Percentiles rank a stretch among this genome's conserved stretches.
phyloP scores from a whole-genome alignment of 192 early-diverging fungal species.

The Coemansia sp. region DNA sequence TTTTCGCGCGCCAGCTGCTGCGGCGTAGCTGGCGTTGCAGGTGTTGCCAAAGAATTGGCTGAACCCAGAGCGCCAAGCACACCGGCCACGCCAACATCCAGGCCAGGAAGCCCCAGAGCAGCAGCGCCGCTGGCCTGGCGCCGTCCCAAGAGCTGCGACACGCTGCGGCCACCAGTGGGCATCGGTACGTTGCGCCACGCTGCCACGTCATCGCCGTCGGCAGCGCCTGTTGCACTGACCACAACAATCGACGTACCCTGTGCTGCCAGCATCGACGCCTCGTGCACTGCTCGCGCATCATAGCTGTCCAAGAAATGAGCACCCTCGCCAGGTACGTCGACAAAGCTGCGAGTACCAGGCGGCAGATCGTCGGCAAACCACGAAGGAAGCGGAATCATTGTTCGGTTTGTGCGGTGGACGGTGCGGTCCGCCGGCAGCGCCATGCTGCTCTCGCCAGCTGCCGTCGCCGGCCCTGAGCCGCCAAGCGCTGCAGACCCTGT shows the following conservation, averaged over 20 bases:
- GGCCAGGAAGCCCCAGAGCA: background rate
- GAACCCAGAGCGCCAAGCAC: background rate
- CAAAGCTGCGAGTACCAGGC: slow-evolving; percentile 47
- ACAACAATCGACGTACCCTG: background rate
- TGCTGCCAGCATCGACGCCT: slow-evolving; percentile 19
- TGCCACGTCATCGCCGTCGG: background rate
- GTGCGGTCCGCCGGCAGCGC: slow-evolving; percentile 28
- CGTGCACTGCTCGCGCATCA: slow-evolving; percentile 40
- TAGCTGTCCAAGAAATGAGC: slow-evolving; percentile 51
- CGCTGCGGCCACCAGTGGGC: background rate
- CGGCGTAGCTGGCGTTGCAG: slow-evolving; percentile 16
- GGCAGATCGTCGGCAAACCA: slow-evolving; percentile 54
- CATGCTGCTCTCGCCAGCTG: background rate
- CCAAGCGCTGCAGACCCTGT: background rate
- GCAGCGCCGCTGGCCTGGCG: slow-evolving; percentile 13
- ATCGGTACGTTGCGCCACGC: slow-evolving; percentile 3
- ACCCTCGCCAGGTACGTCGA: slow-evolving; percentile 41
- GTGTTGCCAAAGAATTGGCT: slow-evolving; percentile 1
- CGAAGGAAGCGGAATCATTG: slow-evolving; percentile 42
- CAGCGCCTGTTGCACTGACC: background rate
- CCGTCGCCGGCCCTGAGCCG: background rate
- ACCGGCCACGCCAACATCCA: slow-evolving; percentile 6
- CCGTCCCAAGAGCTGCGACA: slow-evolving; percentile 20
- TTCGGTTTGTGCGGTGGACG: slow-evolving; percentile 44
- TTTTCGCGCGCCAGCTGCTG: slow-evolving; percentile 29